Percentiles rank a stretch among this genome's conserved stretches.
Evolutionary conservation across 129 eudicot genomes (phyloP).

Genomic region (Calendula officinalis): DNA sequence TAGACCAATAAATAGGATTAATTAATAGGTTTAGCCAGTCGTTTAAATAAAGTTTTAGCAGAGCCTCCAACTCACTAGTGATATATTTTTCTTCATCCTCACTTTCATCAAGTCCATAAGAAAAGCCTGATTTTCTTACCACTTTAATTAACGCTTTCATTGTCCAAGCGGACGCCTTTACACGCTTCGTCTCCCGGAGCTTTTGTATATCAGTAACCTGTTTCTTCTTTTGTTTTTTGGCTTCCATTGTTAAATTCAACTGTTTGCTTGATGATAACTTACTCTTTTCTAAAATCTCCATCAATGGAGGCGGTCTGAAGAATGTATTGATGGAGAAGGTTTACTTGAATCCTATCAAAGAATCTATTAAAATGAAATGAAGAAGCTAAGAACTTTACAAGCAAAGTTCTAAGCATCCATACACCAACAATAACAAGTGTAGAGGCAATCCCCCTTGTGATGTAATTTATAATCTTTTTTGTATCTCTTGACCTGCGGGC

Average conservation of each 20-base stretch:
- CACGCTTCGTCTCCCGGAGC: constrained; percentile 53
- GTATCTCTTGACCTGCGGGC: constrained; percentile 34
- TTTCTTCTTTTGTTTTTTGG: constrained; percentile 32
- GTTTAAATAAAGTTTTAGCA: neutral
- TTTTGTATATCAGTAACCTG: constrained; percentile 65
- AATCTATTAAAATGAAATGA: constrained; percentile 59
- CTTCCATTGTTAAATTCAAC: neutral
- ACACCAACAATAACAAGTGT: constrained; percentile 61
- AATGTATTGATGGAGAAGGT: constrained; percentile 76
- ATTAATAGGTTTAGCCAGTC: neutral
- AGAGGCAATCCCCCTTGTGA: constrained; percentile 70
- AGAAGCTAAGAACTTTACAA: constrained; percentile 63
- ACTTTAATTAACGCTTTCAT: constrained; percentile 69
- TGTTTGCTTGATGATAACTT: too few relatives aligned
- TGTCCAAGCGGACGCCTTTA: constrained; percentile 78
- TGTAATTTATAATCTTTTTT: constrained; percentile 44
- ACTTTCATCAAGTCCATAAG: constrained; percentile 52
- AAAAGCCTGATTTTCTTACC: constrained; percentile 39
- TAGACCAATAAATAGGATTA: neutral
- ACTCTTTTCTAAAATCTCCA: constrained; percentile 23
- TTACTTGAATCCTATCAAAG: constrained; percentile 85
- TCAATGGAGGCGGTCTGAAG: constrained; percentile 58
- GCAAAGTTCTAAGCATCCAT: constrained; percentile 66
- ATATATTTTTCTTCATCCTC: constrained; percentile 31
- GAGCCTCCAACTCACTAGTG: constrained; percentile 31